phyloP scores from a whole-genome alignment of 2,329 filamentous ascomycete genomes.

The Colletotrichum brevisporum region DNA sequence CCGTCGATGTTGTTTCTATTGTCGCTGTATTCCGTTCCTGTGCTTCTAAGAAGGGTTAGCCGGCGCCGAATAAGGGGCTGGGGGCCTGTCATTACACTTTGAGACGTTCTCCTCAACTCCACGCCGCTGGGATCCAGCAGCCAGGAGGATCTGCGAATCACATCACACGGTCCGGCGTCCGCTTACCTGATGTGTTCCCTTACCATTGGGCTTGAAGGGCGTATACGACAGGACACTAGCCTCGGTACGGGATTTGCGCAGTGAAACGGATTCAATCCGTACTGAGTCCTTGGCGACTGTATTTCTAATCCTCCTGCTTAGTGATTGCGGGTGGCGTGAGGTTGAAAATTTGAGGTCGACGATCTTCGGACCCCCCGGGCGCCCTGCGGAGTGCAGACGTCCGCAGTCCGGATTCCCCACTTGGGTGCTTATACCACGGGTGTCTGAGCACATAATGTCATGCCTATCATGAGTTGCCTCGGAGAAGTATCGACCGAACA shows the following conservation, averaged over 20 bases:
- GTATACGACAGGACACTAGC: not conserved
- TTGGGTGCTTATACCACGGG: too few species aligned
- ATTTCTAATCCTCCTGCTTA: not conserved
- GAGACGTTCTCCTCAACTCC: not conserved
- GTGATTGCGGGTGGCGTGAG: not conserved
- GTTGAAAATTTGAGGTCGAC: not conserved
- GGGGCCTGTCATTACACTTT: too few species aligned
- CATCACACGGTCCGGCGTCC: not conserved
- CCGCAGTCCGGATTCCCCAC: not conserved
- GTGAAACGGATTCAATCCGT: not conserved
- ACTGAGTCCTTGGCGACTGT: not conserved
- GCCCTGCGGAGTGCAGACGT: not conserved
- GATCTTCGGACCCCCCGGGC: not conserved
- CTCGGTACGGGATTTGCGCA: not conserved
- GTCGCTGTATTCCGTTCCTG: too few species aligned
- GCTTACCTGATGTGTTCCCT: slow-evolving; percentile 1
- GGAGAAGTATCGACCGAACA: too few species aligned
- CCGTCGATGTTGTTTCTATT: too few species aligned
- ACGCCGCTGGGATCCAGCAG: not conserved
- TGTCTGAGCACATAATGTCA: too few species aligned
- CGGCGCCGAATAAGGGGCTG: too few species aligned
- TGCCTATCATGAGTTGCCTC: too few species aligned
- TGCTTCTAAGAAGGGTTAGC: too few species aligned
- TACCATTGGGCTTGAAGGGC: not conserved
- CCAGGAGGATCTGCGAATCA: slow-evolving; percentile 6